A percentile compares a stretch with the other conserved stretches of the same genome.
Evolutionary conservation across 306 rosid genomes (phyloP).

Genomic region (Astragalus glycyphyllos): DNA sequence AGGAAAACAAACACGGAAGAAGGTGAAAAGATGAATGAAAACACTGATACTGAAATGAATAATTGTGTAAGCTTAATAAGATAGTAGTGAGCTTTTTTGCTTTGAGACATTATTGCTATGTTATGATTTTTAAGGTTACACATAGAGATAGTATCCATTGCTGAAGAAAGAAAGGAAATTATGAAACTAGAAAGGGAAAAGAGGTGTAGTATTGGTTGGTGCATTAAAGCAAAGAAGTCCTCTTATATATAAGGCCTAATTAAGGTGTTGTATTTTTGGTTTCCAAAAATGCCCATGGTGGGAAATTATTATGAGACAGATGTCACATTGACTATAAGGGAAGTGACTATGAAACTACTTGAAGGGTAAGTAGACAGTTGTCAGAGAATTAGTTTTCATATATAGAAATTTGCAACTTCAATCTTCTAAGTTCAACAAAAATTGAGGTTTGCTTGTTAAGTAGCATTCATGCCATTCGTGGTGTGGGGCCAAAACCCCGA

Average conservation of each 20-base stretch:
- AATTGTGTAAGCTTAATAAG: slow-evolving; percentile 54
- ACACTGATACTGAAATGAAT: slow-evolving; percentile 59
- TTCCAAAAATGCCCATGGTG: slow-evolving; percentile 39
- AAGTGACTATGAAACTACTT: slow-evolving; percentile 17
- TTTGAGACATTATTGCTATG: slow-evolving; percentile 39
- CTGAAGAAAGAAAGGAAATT: background rate
- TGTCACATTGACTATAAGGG: slow-evolving; percentile 22
- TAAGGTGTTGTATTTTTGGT: background rate
- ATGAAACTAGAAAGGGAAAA: background rate
- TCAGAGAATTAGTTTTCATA: slow-evolving; percentile 39
- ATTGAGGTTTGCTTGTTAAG: slow-evolving; percentile 37
- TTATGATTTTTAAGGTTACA: slow-evolving; percentile 44
- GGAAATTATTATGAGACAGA: slow-evolving; percentile 35
- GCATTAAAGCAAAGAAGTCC: slow-evolving; percentile 19
- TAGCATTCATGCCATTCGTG: slow-evolving; percentile 19
- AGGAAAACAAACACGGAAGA: slow-evolving; percentile 53
- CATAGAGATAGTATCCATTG: slow-evolving; percentile 39
- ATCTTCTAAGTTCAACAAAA: slow-evolving; percentile 26
- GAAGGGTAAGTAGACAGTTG: slow-evolving; percentile 25
- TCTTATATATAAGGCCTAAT: slow-evolving; percentile 40
- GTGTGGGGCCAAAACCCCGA: slow-evolving; percentile 23
- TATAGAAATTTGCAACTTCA: slow-evolving; percentile 24
- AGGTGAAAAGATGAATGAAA: slow-evolving; percentile 55
- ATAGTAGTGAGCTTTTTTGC: slow-evolving; percentile 47
- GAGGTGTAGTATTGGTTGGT: background rate